Conservation (phyloP, 768 basidiomycete genomes). For the Myochromella boudieri region DNA sequence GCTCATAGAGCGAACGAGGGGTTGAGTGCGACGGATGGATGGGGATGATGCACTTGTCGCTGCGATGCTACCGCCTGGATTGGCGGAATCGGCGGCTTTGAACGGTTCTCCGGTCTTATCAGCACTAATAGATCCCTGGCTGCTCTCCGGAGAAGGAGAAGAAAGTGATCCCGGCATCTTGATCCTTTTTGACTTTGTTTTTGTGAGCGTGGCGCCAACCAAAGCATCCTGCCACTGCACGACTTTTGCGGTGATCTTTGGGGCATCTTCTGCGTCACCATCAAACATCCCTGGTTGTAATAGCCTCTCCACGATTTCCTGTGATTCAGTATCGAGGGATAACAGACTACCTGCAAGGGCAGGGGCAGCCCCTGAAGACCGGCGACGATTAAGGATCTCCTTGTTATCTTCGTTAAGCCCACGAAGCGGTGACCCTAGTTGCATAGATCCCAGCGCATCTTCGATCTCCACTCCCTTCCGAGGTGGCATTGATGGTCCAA, state of each 20-base stretch:
- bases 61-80: background rate
- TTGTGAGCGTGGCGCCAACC: conserved; percentile 18
- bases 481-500: conserved; percentile 4
- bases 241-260: conserved; percentile 28
- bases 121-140: conserved; percentile 22
- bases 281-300: conserved; percentile 43
- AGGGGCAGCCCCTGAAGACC: conserved; percentile 25
- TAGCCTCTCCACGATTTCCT: conserved; percentile 45
- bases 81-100: background rate
- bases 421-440: conserved; percentile 28
- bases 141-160: conserved; percentile 48
- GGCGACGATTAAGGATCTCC: conserved; percentile 31
- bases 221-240: conserved; percentile 34
- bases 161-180: conserved; percentile 58
- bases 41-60: conserved; percentile 10
- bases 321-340: conserved; percentile 49
- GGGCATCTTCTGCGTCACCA: conserved; percentile 27
- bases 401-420: conserved; percentile 34
- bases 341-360: conserved; percentile 41
- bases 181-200: conserved; percentile 21
- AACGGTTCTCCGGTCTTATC: conserved; percentile 5
- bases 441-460: conserved; percentile 47
- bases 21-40: conserved; percentile 11
- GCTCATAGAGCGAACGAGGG: conserved; percentile 52
- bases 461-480: conserved; percentile 34